A percentile compares a stretch with the other conserved stretches of the same genome.
Evolutionary conservation across 129 eudicot genomes (phyloP).

Genomic region (Cynara cardunculus): DNA sequence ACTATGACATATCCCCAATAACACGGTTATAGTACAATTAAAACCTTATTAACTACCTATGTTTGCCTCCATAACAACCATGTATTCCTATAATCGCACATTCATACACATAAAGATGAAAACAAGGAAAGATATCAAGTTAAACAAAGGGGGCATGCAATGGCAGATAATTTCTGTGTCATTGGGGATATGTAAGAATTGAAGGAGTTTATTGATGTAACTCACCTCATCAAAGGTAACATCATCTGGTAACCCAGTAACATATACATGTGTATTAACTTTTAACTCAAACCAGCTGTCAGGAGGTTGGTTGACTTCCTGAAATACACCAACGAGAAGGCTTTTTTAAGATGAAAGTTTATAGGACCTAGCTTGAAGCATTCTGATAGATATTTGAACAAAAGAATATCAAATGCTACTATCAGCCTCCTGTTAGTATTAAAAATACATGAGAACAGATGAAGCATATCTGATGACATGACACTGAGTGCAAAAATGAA

Average conservation of each 20-base stretch:
- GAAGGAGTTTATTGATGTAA: constrained; percentile 8
- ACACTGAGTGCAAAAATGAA: constrained; percentile 2
- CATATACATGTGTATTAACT: constrained; percentile 91
- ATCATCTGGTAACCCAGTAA: constrained; percentile 93
- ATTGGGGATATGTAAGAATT: constrained; percentile 5
- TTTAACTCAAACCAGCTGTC: constrained; percentile 97
- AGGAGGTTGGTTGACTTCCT: constrained; percentile 97
- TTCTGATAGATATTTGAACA: background rate
- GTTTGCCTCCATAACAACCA: background rate
- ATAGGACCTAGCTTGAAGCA: background rate
- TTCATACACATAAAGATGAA: background rate
- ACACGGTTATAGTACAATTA: background rate
- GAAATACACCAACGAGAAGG: constrained; percentile 21
- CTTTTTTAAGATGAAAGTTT: background rate
- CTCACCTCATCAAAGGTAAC: constrained; percentile 94
- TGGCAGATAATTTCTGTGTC: background rate
- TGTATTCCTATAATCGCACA: background rate
- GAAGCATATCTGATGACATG: background rate
- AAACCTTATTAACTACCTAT: background rate
- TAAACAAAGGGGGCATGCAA: background rate
- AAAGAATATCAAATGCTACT: background rate
- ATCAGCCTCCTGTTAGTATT: background rate
- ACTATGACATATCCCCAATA: background rate
- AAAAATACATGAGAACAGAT: background rate
- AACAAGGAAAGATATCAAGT: background rate